phyloP scores from a whole-genome alignment of 768 basidiomycete species.

The Boletus sp. region DNA sequence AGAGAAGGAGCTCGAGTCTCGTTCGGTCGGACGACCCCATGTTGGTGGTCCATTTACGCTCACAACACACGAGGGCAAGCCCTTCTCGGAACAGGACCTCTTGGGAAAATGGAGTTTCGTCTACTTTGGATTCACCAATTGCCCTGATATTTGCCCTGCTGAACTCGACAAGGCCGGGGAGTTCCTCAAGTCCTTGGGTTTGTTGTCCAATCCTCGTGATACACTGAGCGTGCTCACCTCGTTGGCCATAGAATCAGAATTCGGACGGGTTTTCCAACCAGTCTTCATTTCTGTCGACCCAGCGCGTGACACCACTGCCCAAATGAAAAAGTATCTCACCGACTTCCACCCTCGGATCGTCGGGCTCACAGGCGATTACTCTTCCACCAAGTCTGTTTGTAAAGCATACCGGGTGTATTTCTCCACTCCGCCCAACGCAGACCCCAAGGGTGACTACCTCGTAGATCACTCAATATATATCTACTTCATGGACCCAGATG shows the following conservation, averaged over 20 bases:
- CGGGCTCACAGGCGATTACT: conserved; percentile 86
- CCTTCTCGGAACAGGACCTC: conserved; percentile 81
- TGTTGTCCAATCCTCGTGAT: conserved; percentile 19
- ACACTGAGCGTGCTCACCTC: conserved; percentile 8
- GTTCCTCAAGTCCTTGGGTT: conserved; percentile 71
- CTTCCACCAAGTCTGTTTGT: conserved; percentile 80
- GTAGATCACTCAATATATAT: conserved; percentile 98
- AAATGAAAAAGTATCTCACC: conserved; percentile 59
- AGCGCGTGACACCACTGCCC: conserved; percentile 70
- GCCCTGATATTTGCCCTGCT: conserved; percentile 97
- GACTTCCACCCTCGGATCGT: conserved; percentile 93
- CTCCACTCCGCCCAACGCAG: conserved; percentile 87
- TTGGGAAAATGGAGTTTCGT: conserved; percentile 88
- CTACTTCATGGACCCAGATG: conserved; percentile 95
- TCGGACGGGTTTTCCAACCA: conserved; percentile 75
- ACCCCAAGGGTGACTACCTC: conserved; percentile 89
- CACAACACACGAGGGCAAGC: conserved; percentile 56
- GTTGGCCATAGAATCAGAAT: conserved; percentile 52
- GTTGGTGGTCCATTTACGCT: conserved; percentile 91
- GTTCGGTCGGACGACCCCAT: conserved; percentile 77
- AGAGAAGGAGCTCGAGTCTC: conserved; percentile 75
- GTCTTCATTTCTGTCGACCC: conserved; percentile 98
- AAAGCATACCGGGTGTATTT: conserved; percentile 98
- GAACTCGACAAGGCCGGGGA: conserved; percentile 93
- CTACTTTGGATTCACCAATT: conserved; percentile 99